phyloP scores from a whole-genome alignment of 2,329 filamentous ascomycete species.

The Neophaeococcomyces aloes region DNA sequence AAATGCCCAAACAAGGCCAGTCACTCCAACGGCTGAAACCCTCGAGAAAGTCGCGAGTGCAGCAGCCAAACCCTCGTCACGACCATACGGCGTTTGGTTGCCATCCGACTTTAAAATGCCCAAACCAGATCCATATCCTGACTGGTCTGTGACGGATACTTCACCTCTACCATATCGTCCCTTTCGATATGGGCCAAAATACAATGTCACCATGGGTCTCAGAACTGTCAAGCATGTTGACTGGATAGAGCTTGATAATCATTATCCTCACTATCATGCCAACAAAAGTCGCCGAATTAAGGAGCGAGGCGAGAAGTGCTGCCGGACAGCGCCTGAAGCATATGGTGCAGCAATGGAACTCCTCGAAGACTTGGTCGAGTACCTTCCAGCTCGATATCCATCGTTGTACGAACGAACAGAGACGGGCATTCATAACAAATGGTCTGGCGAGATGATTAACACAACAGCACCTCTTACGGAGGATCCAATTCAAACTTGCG shows the following conservation, averaged over 20 bases:
- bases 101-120: slow-evolving; percentile 51
- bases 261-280: slow-evolving; percentile 61
- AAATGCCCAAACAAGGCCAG: neutral
- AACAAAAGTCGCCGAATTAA: slow-evolving; percentile 59
- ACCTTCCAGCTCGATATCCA: slow-evolving; percentile 67
- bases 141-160: slow-evolving; percentile 58
- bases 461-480: slow-evolving; percentile 55
- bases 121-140: slow-evolving; percentile 49
- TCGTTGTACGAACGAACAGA: slow-evolving; percentile 54
- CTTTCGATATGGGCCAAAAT: slow-evolving; percentile 66
- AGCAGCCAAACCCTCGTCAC: slow-evolving; percentile 9
- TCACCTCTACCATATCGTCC: slow-evolving; percentile 68
- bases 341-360: slow-evolving; percentile 64
- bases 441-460: slow-evolving; percentile 63
- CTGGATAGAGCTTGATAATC: slow-evolving; percentile 75
- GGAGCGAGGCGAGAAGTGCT: slow-evolving; percentile 58
- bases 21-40: slow-evolving; percentile 10
- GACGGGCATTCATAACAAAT: slow-evolving; percentile 58
- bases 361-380: slow-evolving; percentile 58
- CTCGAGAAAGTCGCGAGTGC: slow-evolving; percentile 13
- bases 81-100: slow-evolving; percentile 41
- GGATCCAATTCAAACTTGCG: slow-evolving; percentile 67
- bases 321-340: slow-evolving; percentile 57
- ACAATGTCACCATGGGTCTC: slow-evolving; percentile 67
- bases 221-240: slow-evolving; percentile 54